Conservation (phyloP, 352 stramenopile species). For the Pythium rhizo-oryzae region DNA sequence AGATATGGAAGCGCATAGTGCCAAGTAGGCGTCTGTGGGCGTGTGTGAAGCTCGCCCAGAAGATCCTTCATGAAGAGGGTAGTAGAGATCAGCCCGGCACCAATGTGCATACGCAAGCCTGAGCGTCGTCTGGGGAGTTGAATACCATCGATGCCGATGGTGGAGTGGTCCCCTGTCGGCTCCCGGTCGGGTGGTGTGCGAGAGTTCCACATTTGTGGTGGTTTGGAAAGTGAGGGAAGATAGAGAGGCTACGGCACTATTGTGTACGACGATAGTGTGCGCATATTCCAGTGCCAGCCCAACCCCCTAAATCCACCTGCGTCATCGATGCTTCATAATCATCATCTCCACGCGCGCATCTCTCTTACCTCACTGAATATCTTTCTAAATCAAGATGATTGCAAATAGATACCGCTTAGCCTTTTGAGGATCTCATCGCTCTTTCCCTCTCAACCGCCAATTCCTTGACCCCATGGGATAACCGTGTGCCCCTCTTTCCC, state of each 20-base stretch:
- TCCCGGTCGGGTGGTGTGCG: not conserved
- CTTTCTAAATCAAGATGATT: too few relatives aligned
- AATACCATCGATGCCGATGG: not conserved
- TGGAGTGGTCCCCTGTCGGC: not conserved
- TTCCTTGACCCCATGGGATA: too few relatives aligned
- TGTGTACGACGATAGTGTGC: too few relatives aligned
- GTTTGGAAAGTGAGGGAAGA: not conserved
- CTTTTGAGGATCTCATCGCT: too few relatives aligned
- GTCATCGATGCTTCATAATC: too few relatives aligned
- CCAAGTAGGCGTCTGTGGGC: not conserved
- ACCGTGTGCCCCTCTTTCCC: too few relatives aligned
- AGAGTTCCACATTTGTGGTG: not conserved
- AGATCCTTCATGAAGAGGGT: conserved; percentile 1
- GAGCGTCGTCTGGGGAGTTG: not conserved
- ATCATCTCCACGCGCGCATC: too few relatives aligned
- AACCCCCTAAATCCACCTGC: too few relatives aligned
- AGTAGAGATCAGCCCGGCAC: not conserved
- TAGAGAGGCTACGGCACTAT: not conserved
- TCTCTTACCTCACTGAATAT: too few relatives aligned
- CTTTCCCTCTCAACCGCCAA: too few relatives aligned
- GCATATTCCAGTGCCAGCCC: too few relatives aligned
- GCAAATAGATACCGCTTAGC: too few relatives aligned
- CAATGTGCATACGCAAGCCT: not conserved
- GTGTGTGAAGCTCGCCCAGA: not conserved
- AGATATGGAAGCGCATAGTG: not conserved